Evolutionary conservation across 164 flowering plant genomes (phyloP), one percentile per base, ranked within the genome.

Genomic region (Cinnamomum micranthum): DNA sequence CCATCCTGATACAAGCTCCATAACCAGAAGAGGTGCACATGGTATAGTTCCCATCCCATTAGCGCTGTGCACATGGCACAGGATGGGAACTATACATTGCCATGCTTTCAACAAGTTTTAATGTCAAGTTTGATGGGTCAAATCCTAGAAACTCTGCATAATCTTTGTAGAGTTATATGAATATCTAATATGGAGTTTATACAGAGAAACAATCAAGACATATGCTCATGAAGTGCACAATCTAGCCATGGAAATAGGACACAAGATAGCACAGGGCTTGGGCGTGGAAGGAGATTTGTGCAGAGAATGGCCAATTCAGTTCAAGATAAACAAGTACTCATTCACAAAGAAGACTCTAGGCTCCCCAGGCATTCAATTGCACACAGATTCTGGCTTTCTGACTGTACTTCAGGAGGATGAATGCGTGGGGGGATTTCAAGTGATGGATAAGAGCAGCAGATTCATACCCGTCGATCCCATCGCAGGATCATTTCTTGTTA

Each of bases 391-490:
- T 0, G 88, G 97, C 28, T 91, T 93, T 77, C 89, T 93, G 2
- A 90, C 98, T 7, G 75, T 93, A 19, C 88, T 93, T 27, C 98
- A 90, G 68, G 93, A 90, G 12, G 98, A 93, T 76, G 90, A 90
- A 10, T 79, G 77, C 47, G 85, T 90, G 22, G 91, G 92, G 1
- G 98, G 93, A 0, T 93, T 93, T 15, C 91, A 93, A 75, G 90
- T 91, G 17, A 82, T 89, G 89, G 81, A 84, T 74, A 81, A 74
- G 52, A 73, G 81, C 1, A 91, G 89, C 13, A 66, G 28, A 23
- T 90, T 84, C 66, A 71, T 86, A 11, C 64, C 87, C 0, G 89
- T 90, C 9, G 82, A 89, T 75, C 94, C 96, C 11, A 68, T 73
- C 65, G 88, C 90, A 0, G 90, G 89, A 2, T 77, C 92, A 41